Base-by-base conservation (phyloP, 139 green algal genomes). In the Gonium pectorale region DNA sequence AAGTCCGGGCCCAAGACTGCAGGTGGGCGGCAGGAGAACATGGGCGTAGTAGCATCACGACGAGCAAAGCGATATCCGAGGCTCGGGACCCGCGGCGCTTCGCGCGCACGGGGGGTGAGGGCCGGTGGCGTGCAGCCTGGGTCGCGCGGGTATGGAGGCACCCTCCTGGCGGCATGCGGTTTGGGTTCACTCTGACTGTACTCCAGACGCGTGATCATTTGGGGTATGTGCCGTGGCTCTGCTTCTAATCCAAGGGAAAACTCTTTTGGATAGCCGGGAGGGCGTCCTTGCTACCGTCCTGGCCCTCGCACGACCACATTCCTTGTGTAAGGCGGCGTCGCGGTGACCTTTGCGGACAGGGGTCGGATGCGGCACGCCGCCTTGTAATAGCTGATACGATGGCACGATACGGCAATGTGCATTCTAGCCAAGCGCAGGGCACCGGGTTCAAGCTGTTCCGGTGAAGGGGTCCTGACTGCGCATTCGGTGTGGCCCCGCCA, bases 1-100 rank as follows among this genome's bases (percentile, higher is more conserved):
- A 81, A 81, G 5, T 60, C 24, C 29, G 74, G 74, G 7, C 56
- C 74, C 40, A 81, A 81, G 56, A 81, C 74, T 2, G 38, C 74
- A 60, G 74, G 74, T 81, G 62, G 8, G 35, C 63, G 15, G 33
- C 60, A 7, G 60, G n/a, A 27, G 60, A 22, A 67, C 24, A 17
- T 67, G n/a, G 8, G 27, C 24, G n/a, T 27, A 67, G 13, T 17
- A 56, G 49, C 49, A 56, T 26, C 13, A 13, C 13, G 49, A 56
- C 13, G 13, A 56, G 13, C 13, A 26, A 56, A 56, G n/a, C n/a
- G n/a, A n/a, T n/a, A n/a, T n/a, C n/a, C n/a, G n/a, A 56, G 49
- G 49, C 49, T 56, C 49, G 49, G 13, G 13, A 56, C 17, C 49
- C 13, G 17, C 13, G 13, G 49, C 13, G 17, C 13, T 17, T 17